These are phyloP conservation scores for Pseudozyma thailandica DNA, from an alignment of 1,284 basidiomycete genomes.

Conservation along the genomic window DNA sequence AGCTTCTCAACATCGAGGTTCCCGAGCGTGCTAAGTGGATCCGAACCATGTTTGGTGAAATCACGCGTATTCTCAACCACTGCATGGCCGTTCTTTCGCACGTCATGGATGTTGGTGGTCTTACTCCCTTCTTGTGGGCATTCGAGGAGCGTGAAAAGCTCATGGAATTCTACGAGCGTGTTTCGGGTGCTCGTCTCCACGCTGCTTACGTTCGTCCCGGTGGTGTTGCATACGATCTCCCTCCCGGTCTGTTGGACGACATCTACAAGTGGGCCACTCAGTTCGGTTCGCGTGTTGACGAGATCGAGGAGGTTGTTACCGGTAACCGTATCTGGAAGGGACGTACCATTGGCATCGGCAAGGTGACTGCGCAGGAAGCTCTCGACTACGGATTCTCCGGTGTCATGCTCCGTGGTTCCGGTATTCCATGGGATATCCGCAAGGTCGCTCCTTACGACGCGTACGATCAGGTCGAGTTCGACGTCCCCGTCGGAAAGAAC, in stretches of 20 bases:
- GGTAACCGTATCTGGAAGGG: conserved; percentile 99
- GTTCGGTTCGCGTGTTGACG: conserved; percentile 88
- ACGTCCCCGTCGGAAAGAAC: conserved; percentile 93
- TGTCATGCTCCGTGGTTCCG: conserved; percentile 95
- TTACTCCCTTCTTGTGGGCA: conserved; percentile 99
- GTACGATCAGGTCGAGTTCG: conserved; percentile 97
- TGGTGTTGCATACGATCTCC: conserved; percentile 96
- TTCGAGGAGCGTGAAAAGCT: conserved; percentile 99
- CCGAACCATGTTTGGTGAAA: conserved; percentile 94
- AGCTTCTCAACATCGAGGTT: conserved; percentile 96
- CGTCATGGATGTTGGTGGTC: conserved; percentile 80
- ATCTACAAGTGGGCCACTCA: conserved; percentile 98
- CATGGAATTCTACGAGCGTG: conserved; percentile 99
- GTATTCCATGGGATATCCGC: conserved; percentile 90
- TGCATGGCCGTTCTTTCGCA: conserved; percentile 97
- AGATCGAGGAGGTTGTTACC: conserved; percentile 97
- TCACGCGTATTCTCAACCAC: conserved; percentile 95
- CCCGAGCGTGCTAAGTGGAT: conserved; percentile 99
- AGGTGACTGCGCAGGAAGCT: conserved; percentile 90
- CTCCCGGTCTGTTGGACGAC: conserved; percentile 94
- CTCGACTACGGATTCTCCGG: conserved; percentile 94
- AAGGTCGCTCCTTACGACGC: conserved; percentile 95
- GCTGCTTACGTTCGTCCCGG: conserved; percentile 98
- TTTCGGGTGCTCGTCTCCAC: conserved; percentile 96
- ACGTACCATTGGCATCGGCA: conserved; percentile 89